Conservation (phyloP, 2,329 filamentous ascomycete species). For the Colletotrichum sp. region DNA sequence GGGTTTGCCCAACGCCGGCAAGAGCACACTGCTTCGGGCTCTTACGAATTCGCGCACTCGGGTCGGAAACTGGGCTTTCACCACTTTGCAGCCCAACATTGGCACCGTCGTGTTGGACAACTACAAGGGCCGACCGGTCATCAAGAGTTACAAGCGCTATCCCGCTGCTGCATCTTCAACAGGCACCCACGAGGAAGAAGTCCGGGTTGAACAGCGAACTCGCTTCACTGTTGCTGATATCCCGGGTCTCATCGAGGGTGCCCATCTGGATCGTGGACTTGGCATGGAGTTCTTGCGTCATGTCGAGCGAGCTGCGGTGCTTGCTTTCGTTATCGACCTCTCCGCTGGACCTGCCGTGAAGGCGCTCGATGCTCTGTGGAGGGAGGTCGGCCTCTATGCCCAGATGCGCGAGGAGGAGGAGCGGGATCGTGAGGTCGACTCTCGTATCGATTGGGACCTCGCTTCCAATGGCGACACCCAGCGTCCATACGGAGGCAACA, state of each 20-base stretch:
- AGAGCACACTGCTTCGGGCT: conserved; percentile 88
- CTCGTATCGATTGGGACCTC: conserved; percentile 63
- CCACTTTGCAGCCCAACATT: conserved; percentile 92
- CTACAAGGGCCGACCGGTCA: conserved; percentile 74
- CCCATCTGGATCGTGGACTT: conserved; percentile 88
- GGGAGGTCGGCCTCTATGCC: conserved; percentile 86
- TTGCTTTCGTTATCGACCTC: conserved; percentile 93
- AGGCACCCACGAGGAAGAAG: conserved; percentile 42
- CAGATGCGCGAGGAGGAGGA: conserved; percentile 79
- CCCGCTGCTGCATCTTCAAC: conserved; percentile 31
- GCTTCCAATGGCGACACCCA: conserved; percentile 44
- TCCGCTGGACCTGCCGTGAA: conserved; percentile 77
- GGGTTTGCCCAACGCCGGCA: conserved; percentile 93
- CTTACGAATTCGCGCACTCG: conserved; percentile 88
- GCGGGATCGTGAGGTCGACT: conserved; percentile 64
- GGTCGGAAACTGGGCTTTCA: conserved; percentile 96
- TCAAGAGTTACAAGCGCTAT: conserved; percentile 40
- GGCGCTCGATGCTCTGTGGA: conserved; percentile 85
- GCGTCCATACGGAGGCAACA: conserved; percentile 15
- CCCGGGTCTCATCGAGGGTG: conserved; percentile 89
- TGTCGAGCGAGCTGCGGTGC: conserved; percentile 89
- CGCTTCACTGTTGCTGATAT: conserved; percentile 96
- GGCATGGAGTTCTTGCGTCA: conserved; percentile 93
- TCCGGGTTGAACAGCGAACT: conserved; percentile 64
- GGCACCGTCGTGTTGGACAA: conserved; percentile 94